Evolutionary conservation across 164 flowering plant species (phyloP), one percentile per base, ranked within the genome.

Genomic region (Kalanchoe fedtschenkoi): DNA sequence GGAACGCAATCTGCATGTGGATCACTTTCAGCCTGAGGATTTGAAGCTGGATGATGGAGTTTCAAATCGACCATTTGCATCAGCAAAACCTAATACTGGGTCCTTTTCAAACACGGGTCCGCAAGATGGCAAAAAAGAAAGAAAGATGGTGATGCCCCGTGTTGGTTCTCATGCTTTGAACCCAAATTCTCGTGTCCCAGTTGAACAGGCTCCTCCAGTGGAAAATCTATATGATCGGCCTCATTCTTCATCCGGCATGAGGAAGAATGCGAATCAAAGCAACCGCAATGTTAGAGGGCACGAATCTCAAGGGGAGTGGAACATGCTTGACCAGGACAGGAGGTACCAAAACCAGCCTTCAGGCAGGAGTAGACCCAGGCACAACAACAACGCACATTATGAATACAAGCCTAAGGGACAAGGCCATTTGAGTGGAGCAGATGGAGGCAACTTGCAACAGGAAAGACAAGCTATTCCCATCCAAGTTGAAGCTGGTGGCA

Each of bases 371-470:
- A 83, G 80, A 66, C 77, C 70, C 65, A 76, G 82, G 74, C 81
- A 74, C 28, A 74, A 71, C 34, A n/a, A n/a, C n/a, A 76, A 72
- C 72, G 61, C 76, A 24, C 91, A 86, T 60, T 83, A 73, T 44
- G 96, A 88, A 62, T 91, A 91, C 74, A 92, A 85, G 70, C 93
- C 88, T 28, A 83, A 82, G 61, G 85, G 81, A 62, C 72, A 51
- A 13, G 21, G 55, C 29, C 55, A 17, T 33, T 5, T 39, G 2
- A 39, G 22, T 19, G 26, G 5, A 3, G n/a, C 55, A 8, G 39
- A 37, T 37, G 39, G 11, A 37, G 39, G 11, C 39, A 37, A 37
- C 39, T 5, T 37, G 39, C 39, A 37, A 11, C 13, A 37, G 39
- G 14, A 37, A 37, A 37, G 8, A 37, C 39, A n/a, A n/a, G n/a